These are phyloP conservation scores for Echeveria elegans DNA, from an alignment of 164 flowering plant genomes.

Conservation along the genomic window DNA sequence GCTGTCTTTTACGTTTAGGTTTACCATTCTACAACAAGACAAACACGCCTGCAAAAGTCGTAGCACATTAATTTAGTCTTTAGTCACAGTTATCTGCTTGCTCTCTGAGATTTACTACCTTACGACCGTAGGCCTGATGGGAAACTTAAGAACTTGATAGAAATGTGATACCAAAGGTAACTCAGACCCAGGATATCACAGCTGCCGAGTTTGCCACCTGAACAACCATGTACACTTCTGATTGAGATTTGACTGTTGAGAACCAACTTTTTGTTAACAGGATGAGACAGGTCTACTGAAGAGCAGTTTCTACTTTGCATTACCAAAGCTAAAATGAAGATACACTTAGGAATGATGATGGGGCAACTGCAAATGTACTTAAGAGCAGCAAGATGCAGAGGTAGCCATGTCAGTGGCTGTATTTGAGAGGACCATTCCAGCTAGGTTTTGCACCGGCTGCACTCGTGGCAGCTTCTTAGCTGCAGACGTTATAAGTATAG, in stretches of 20 bases:
- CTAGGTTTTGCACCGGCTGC: conserved; percentile 36
- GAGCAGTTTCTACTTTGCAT: neutral
- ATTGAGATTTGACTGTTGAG: neutral
- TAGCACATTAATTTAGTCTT: too few species aligned
- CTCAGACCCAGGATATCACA: too few species aligned
- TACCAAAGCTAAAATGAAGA: neutral
- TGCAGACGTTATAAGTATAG: conserved; percentile 13
- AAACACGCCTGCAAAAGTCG: too few species aligned
- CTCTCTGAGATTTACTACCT: too few species aligned
- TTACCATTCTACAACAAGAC: neutral
- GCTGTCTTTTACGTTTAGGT: neutral
- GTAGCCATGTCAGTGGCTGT: conserved; percentile 35
- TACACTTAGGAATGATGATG: neutral
- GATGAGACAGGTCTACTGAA: neutral
- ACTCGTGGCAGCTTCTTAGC: conserved; percentile 45
- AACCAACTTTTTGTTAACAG: too few species aligned
- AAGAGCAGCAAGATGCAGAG: conserved; percentile 38
- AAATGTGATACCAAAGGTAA: too few species aligned
- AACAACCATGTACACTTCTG: neutral
- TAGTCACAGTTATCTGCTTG: too few species aligned
- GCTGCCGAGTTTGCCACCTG: neutral
- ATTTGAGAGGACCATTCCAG: conserved; percentile 48
- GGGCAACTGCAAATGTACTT: neutral
- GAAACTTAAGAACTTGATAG: too few species aligned
- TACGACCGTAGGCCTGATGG: too few species aligned